phyloP scores from a whole-genome alignment of 306 rosid genomes.

The Ochetophila trinervis region DNA sequence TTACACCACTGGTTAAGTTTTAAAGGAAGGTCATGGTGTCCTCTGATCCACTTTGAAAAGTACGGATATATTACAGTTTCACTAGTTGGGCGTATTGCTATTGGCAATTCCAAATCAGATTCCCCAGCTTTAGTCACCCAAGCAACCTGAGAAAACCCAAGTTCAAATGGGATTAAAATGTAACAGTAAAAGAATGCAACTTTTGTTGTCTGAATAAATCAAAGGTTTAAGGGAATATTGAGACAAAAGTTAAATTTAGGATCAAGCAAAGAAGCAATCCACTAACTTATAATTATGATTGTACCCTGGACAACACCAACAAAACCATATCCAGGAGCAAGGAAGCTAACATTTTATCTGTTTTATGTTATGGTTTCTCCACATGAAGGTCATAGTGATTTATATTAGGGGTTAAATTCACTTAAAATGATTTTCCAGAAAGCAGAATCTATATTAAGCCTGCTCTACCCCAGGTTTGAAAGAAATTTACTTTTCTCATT shows the following conservation, averaged over 20 bases:
- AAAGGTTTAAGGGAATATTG: no score
- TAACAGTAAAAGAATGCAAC: background rate
- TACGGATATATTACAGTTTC: slow-evolving; percentile 96
- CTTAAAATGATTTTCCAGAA: background rate
- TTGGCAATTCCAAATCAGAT: slow-evolving; percentile 54
- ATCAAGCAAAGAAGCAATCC: no score
- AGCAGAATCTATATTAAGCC: background rate
- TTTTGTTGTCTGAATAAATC: slow-evolving; percentile 3
- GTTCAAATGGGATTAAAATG: background rate
- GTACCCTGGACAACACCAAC: no score
- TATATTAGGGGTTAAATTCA: background rate
- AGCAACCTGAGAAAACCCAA: slow-evolving; percentile 47
- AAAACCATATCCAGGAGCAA: no score
- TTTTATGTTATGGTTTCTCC: background rate
- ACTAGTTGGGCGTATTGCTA: slow-evolving; percentile 86
- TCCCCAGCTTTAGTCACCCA: slow-evolving; percentile 80
- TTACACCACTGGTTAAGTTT: slow-evolving; percentile 95
- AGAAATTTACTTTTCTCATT: background rate
- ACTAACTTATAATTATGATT: no score
- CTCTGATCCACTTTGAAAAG: slow-evolving; percentile 90
- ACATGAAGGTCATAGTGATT: background rate
- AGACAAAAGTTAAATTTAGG: no score
- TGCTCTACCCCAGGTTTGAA: background rate
- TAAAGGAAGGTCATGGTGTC: slow-evolving; percentile 85
- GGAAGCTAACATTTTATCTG: background rate